A percentile compares a stretch with the other conserved stretches of the same genome.
phyloP scores from a whole-genome alignment of 2,329 filamentous ascomycete species.

The Madurella mycetomatis region DNA sequence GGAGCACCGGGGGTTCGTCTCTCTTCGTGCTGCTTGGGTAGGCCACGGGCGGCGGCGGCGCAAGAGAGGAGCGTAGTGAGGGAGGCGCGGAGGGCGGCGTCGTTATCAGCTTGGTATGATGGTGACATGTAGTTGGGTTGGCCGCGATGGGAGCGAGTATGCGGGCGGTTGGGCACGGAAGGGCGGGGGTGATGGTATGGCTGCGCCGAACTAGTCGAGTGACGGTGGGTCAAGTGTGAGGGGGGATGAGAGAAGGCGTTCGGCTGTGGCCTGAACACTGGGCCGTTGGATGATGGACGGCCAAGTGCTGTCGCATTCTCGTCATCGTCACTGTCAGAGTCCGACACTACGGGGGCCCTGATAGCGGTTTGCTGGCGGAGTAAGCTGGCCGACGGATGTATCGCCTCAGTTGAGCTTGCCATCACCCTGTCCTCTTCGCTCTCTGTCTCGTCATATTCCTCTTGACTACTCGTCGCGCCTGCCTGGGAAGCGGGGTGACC shows the following conservation, averaged over 20 bases:
- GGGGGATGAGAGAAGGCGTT: conserved; percentile 89
- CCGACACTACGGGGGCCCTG: conserved; percentile 35
- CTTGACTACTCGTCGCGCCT: conserved; percentile 68
- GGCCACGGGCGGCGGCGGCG: conserved; percentile 78
- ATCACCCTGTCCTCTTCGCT: conserved; percentile 73
- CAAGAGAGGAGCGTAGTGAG: conserved; percentile 95
- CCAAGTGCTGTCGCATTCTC: conserved; percentile 83
- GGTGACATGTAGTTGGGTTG: conserved; percentile 65
- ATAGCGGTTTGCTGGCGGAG: conserved; percentile 35
- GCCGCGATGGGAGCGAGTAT: conserved; percentile 42
- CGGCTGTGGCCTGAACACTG: conserved; percentile 75
- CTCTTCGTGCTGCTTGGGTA: conserved; percentile 60
- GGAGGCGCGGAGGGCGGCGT: conserved; percentile 85
- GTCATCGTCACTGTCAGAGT: conserved; percentile 50
- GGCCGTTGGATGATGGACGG: conserved; percentile 47
- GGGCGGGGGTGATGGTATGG: conserved; percentile 47
- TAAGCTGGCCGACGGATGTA: conserved; percentile 30
- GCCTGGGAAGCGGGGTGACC: conserved; percentile 39
- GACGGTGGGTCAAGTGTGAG: conserved; percentile 43
- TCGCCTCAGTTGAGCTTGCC: conserved; percentile 56
- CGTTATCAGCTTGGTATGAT: conserved; percentile 78
- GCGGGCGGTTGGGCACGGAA: conserved; percentile 45
- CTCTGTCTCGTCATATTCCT: conserved; percentile 92
- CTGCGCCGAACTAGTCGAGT: conserved; percentile 47
- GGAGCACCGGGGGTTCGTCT: conserved; percentile 31